These are phyloP conservation scores for Phytophthora tubulina DNA, from an alignment of 352 stramenopile species.

Conservation along the genomic window DNA sequence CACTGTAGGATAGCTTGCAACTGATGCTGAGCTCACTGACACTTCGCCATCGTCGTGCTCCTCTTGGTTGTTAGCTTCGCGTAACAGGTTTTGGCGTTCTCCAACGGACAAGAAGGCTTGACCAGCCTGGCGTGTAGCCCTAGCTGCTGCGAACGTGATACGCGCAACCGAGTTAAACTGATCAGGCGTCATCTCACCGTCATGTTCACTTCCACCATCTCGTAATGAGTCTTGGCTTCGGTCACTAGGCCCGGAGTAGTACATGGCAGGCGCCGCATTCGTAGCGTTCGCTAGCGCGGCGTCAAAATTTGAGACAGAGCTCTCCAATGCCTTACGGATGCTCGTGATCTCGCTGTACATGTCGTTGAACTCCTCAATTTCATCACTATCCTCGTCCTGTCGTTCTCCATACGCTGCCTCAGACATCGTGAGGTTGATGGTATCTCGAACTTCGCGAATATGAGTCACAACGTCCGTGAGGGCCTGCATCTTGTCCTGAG, in stretches of 20 bases:
- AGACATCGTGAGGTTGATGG: constrained; percentile 73
- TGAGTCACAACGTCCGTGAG: constrained; percentile 70
- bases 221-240: constrained; percentile 35
- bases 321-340: constrained; percentile 65
- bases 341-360: constrained; percentile 65
- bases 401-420: constrained; percentile 49
- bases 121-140: constrained; percentile 62
- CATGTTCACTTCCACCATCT: constrained; percentile 23
- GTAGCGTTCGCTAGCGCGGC: constrained; percentile 56
- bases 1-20: constrained; percentile 49
- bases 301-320: constrained; percentile 62
- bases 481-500: constrained; percentile 62
- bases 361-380: constrained; percentile 52
- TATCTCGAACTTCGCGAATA: constrained; percentile 73
- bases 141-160: constrained; percentile 73
- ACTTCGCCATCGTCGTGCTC: constrained; percentile 24
- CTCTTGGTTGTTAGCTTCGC: constrained; percentile 26
- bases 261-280: constrained; percentile 44
- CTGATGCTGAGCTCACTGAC: constrained; percentile 43
- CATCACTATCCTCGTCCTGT: constrained; percentile 46
- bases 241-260: constrained; percentile 41
- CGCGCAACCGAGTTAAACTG: constrained; percentile 68
- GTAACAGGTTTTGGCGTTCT: constrained; percentile 17
- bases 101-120: constrained; percentile 67
- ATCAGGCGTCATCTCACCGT: constrained; percentile 52